phyloP scores from a whole-genome alignment of 2,329 filamentous ascomycete species.

The Dactylonectria estremocensis region DNA sequence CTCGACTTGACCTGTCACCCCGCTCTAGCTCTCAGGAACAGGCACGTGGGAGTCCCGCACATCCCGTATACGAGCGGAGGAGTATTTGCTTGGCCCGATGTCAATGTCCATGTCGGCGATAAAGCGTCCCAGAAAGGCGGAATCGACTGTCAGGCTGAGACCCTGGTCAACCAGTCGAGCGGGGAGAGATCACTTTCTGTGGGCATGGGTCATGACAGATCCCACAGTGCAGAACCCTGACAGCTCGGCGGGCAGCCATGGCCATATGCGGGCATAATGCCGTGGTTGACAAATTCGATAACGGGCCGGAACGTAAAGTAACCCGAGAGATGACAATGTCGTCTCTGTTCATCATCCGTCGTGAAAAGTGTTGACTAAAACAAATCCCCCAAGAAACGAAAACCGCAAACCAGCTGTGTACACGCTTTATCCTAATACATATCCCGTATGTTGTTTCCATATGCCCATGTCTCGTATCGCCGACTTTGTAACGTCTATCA shows the following conservation, averaged over 20 bases:
- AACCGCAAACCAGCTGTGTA: constrained; percentile 23
- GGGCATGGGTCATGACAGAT: constrained; percentile 22
- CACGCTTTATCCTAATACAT: constrained; percentile 10
- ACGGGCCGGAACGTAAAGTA: background rate
- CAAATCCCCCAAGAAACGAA: constrained; percentile 2
- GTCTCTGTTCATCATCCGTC: constrained; percentile 27
- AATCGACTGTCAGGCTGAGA: background rate
- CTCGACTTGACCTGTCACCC: background rate
- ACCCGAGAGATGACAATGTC: constrained; percentile 6
- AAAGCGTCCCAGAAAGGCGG: background rate
- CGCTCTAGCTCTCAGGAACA: constrained; percentile 13
- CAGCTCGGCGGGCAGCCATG: background rate
- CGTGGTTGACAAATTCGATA: constrained; percentile 10
- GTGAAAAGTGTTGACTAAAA: constrained; percentile 17
- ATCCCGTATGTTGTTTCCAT: constrained; percentile 6
- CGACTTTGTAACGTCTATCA: constrained; percentile 17
- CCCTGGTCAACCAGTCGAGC: background rate
- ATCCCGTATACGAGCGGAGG: background rate
- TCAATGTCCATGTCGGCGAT: background rate
- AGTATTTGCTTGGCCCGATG: background rate
- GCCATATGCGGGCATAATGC: constrained; percentile 8
- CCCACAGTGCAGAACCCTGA: constrained; percentile 2
- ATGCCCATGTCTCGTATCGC: constrained; percentile 13
- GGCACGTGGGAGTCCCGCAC: constrained; percentile 9
- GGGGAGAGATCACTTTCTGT: constrained; percentile 28